phyloP scores from a whole-genome alignment of 2,329 filamentous ascomycete species.

The Trichophyton simii region DNA sequence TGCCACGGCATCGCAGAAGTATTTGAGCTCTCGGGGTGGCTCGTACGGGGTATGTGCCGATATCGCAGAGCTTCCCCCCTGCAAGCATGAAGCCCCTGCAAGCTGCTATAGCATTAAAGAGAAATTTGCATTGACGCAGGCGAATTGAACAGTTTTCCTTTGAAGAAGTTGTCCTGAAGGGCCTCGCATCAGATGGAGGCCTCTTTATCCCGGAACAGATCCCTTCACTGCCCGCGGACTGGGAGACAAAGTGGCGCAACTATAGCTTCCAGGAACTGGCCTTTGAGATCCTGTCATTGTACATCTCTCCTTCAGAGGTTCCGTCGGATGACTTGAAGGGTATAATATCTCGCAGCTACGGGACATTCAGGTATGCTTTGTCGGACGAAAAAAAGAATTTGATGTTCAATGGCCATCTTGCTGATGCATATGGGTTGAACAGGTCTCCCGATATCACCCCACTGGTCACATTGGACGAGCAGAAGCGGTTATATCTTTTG shows the following conservation, averaged over 20 bases:
- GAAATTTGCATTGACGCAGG: not conserved
- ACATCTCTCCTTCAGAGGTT: constrained; percentile 69
- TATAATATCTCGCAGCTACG: constrained; percentile 75
- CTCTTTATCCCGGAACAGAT: constrained; percentile 81
- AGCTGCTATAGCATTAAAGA: not conserved
- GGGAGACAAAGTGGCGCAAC: constrained; percentile 60
- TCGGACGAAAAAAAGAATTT: not conserved
- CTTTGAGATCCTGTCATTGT: constrained; percentile 50
- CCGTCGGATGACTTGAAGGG: constrained; percentile 64
- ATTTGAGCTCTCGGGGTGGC: constrained; percentile 51
- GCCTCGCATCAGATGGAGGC: constrained; percentile 72
- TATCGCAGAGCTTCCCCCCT: not conserved
- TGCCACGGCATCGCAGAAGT: constrained; percentile 40
- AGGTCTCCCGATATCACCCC: constrained; percentile 67
- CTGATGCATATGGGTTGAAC: constrained; percentile 37
- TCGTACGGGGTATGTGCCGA: constrained; percentile 45
- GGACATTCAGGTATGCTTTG: constrained; percentile 59
- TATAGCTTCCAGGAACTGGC: constrained; percentile 56
- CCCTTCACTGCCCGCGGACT: constrained; percentile 50
- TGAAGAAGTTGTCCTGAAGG: constrained; percentile 81
- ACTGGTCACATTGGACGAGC: constrained; percentile 58
- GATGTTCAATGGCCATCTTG: not conserved
- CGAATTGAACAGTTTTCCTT: constrained; percentile 50
- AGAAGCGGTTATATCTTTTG: constrained; percentile 65
- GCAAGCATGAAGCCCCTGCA: not conserved